Evolutionary conservation across 192 early-diverging fungal species (phyloP).

Genomic region (Coemansia sp.): DNA sequence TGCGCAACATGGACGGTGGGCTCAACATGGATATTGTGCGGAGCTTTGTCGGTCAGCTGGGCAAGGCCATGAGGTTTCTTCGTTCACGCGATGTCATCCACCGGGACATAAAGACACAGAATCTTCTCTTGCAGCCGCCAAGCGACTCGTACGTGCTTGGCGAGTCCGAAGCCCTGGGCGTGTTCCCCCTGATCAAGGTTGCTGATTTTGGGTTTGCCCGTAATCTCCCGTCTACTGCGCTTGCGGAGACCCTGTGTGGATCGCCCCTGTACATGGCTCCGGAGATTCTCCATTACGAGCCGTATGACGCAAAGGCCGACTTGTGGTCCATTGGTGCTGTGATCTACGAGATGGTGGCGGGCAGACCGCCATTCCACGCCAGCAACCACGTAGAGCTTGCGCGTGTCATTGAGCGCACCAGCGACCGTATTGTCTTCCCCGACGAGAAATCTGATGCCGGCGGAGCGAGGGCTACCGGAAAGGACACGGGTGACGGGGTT

Average conservation of each 20-base stretch:
- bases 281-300: constrained; percentile 84
- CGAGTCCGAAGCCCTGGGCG: constrained; percentile 41
- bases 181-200: constrained; percentile 77
- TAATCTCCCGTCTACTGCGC: constrained; percentile 73
- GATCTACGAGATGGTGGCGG: constrained; percentile 90
- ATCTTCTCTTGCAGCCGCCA: constrained; percentile 74
- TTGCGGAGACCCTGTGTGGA: constrained; percentile 95
- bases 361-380: constrained; percentile 88
- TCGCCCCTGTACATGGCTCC: constrained; percentile 96
- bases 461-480: background rate
- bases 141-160: constrained; percentile 38
- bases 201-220: constrained; percentile 99
- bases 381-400: constrained; percentile 92
- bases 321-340: constrained; percentile 97
- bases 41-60: constrained; percentile 79
- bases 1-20: constrained; percentile 70
- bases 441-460: constrained; percentile 52
- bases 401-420: constrained; percentile 82
- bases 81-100: constrained; percentile 87
- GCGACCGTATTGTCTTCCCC: constrained; percentile 86
- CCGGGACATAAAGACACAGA: constrained; percentile 97
- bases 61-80: constrained; percentile 84
- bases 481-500: background rate
- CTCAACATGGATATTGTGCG: constrained; percentile 77
- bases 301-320: constrained; percentile 94